Percentiles rank a stretch among this genome's conserved stretches.
Conservation (phyloP, 495 filamentous ascomycete species). For the Beverwykella pulmonaria region DNA sequence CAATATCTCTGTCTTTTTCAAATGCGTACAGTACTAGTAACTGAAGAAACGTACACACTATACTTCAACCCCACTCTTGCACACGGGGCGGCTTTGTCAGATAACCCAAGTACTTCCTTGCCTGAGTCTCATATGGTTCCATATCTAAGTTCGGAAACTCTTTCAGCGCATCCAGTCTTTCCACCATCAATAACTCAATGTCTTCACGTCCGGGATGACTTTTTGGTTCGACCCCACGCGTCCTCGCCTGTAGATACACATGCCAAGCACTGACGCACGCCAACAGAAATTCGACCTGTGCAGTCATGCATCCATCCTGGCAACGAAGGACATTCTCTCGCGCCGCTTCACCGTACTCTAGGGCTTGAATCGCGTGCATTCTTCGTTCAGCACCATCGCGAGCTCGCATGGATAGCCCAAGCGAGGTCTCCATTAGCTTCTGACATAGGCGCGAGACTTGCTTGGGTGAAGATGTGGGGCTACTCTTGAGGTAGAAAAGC, state of each 20-base stretch:
- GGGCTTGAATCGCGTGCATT: constrained; percentile 12
- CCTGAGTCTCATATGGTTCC: constrained; percentile 8
- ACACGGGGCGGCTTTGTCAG: background rate
- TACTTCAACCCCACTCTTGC: background rate
- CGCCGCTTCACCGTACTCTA: constrained; percentile 12
- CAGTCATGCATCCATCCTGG: constrained; percentile 21
- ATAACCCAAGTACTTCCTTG: constrained; percentile 17
- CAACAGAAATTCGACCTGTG: constrained; percentile 18
- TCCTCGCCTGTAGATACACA: constrained; percentile 11
- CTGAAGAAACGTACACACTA: background rate
- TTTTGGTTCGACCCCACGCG: constrained; percentile 8
- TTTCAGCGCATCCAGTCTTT: constrained; percentile 1
- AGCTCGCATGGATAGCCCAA: constrained; percentile 4
- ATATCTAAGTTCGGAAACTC: constrained; percentile 11
- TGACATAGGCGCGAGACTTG: constrained; percentile 20
- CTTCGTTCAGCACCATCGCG: constrained; percentile 5
- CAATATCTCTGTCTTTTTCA: background rate
- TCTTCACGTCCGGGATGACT: background rate
- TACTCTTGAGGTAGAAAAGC: constrained; percentile 6
- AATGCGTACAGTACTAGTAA: no score
- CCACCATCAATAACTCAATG: constrained; percentile 7
- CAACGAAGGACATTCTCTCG: constrained; percentile 6
- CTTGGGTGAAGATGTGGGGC: constrained; percentile 15
- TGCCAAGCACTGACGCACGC: constrained; percentile 19
- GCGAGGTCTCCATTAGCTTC: constrained; percentile 15